Evolutionary conservation across 2,329 filamentous ascomycete species (phyloP).

Genomic region (Aspergillus tamarii): DNA sequence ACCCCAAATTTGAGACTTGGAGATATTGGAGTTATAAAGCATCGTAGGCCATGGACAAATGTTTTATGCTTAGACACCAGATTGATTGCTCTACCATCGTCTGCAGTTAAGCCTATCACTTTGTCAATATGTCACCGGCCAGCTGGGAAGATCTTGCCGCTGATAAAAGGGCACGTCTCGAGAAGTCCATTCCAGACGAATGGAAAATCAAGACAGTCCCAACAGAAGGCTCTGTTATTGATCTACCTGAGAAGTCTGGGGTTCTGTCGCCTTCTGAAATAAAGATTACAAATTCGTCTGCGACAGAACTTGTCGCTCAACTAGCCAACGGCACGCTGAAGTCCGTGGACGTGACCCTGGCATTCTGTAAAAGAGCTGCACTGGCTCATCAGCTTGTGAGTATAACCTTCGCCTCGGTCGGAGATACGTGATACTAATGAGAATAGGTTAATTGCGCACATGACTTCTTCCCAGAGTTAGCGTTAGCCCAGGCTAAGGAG

Average conservation of each 20-base stretch:
- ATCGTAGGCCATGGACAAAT: neutral
- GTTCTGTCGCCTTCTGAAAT: neutral
- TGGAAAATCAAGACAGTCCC: neutral
- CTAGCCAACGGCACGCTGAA: slow-evolving; percentile 21
- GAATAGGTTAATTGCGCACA: neutral
- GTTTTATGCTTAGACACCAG: neutral
- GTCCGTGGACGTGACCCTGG: slow-evolving; percentile 24
- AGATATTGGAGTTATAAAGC: neutral
- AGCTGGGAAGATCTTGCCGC: neutral
- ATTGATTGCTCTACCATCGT: neutral
- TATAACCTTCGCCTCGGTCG: neutral
- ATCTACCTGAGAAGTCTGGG: neutral
- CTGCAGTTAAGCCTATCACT: neutral
- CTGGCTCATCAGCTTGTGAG: slow-evolving; percentile 26
- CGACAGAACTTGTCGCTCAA: neutral
- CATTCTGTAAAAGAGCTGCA: slow-evolving; percentile 28
- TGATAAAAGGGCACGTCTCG: neutral
- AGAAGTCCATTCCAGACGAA: neutral
- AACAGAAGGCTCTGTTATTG: neutral
- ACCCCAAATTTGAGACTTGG: neutral
- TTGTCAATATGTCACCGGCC: neutral
- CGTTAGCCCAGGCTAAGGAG: neutral
- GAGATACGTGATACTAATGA: neutral
- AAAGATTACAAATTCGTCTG: neutral
- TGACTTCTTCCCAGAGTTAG: slow-evolving; percentile 1